Percentiles rank a stretch among this genome's conserved stretches.
phyloP scores from a whole-genome alignment of 371 early-diverging fungal genomes.

The Batrachochytrium dendrobatidis region DNA sequence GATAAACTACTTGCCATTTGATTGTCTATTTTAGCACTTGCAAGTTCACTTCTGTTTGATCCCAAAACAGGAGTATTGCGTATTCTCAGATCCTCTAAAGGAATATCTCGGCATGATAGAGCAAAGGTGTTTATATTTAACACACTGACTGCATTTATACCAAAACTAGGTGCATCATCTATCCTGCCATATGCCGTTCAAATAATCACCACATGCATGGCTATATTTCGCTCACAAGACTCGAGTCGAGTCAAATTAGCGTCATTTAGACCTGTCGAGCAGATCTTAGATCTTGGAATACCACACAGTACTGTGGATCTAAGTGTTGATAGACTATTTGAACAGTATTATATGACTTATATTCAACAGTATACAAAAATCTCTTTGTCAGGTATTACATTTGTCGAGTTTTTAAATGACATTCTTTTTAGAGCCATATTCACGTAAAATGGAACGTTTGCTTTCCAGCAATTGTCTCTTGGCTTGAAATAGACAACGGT shows the following conservation, averaged over 20 bases:
- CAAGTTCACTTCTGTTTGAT: slow-evolving; percentile 14
- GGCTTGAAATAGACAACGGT: no score
- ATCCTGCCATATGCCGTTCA: slow-evolving; percentile 7
- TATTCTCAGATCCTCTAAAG: slow-evolving; percentile 7
- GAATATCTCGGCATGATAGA: slow-evolving; percentile 10
- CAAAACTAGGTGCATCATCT: neutral
- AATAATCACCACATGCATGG: slow-evolving; percentile 12
- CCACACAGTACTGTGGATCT: neutral
- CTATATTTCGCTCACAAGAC: neutral
- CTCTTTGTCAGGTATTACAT: no score
- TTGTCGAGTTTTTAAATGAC: no score
- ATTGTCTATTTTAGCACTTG: slow-evolving; percentile 7
- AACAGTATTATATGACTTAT: slow-evolving; percentile 10
- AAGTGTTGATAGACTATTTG: slow-evolving; percentile 4
- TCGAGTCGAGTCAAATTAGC: neutral
- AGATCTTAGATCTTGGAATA: neutral
- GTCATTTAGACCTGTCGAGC: neutral
- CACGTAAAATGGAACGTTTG: no score
- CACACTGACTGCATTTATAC: slow-evolving; percentile 5
- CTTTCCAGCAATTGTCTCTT: no score
- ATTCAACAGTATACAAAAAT: slow-evolving; percentile 10
- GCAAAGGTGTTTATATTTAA: slow-evolving; percentile 10
- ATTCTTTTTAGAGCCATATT: no score
- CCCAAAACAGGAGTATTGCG: slow-evolving; percentile 11
- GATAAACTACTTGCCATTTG: neutral